Conservation (phyloP, 2,329 filamentous ascomycete genomes). For the Chaetomium strumarium region DNA sequence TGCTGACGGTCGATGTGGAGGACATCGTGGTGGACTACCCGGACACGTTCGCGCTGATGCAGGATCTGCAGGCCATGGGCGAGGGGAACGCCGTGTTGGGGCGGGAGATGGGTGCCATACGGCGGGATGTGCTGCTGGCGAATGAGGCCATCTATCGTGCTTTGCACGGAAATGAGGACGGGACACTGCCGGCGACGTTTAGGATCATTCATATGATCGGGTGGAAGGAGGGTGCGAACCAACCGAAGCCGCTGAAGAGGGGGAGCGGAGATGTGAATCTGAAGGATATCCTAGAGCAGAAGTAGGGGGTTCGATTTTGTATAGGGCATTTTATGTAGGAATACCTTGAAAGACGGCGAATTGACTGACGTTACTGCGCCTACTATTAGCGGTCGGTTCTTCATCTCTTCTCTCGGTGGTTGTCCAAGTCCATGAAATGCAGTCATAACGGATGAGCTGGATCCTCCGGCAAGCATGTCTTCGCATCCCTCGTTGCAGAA, state of each 20-base stretch:
- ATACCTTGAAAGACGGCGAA: background rate
- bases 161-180: conserved; percentile 77
- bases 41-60: conserved; percentile 83
- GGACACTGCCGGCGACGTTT: conserved; percentile 80
- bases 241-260: conserved; percentile 72
- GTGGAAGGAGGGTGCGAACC: conserved; percentile 80
- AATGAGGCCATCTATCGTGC: conserved; percentile 83
- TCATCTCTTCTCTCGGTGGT: background rate
- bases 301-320: conserved; percentile 26
- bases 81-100: conserved; percentile 85
- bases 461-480: background rate
- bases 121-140: conserved; percentile 78
- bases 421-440: too few relatives aligned
- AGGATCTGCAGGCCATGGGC: conserved; percentile 92
- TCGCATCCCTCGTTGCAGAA: background rate
- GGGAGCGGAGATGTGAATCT: conserved; percentile 84
- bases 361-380: background rate
- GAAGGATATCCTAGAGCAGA: conserved; percentile 65
- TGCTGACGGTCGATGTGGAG: conserved; percentile 94
- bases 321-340: background rate
- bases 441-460: background rate
- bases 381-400: too few relatives aligned
- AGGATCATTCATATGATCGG: conserved; percentile 98
- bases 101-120: conserved; percentile 73
- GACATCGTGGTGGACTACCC: conserved; percentile 96